Evolutionary conservation across 139 green algal species (phyloP).

Genomic region (Desmodesmus armatus): DNA sequence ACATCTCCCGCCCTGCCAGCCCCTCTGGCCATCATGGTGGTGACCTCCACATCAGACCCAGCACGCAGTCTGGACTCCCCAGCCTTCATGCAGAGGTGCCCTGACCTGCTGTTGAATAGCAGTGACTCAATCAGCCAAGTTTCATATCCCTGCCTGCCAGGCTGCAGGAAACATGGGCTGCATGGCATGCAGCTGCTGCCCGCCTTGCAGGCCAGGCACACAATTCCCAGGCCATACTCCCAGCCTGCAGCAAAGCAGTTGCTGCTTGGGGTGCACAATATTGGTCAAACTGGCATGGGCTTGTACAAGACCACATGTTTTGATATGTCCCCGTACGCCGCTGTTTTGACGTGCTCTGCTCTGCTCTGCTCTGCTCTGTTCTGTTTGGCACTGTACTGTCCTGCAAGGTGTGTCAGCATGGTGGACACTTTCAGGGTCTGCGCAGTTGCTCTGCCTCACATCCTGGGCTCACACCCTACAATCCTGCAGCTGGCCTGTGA

Average conservation of each 20-base stretch:
- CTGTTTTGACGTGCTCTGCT: too few relatives aligned
- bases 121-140: neutral
- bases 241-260: neutral
- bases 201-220: neutral
- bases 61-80: neutral
- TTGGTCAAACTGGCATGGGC: neutral
- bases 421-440: slow-evolving; percentile 6
- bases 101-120: too few relatives aligned
- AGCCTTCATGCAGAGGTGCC: slow-evolving; percentile 18
- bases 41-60: neutral
- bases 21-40: slow-evolving; percentile 1
- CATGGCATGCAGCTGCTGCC: neutral
- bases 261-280: neutral
- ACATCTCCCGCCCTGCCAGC: slow-evolving; percentile 2
- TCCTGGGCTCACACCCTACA: neutral
- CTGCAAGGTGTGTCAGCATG: slow-evolving; percentile 38
- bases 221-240: neutral
- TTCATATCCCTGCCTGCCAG: neutral
- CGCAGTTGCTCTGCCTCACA: neutral
- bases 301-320: neutral
- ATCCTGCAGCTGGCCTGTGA: slow-evolving; percentile 1
- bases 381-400: too few relatives aligned
- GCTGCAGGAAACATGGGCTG: neutral
- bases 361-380: too few relatives aligned
- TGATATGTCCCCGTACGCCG: neutral